Percentiles rank a stretch among this genome's conserved stretches.
Conservation (phyloP, 768 basidiomycete species). For the Mycena filopes region DNA sequence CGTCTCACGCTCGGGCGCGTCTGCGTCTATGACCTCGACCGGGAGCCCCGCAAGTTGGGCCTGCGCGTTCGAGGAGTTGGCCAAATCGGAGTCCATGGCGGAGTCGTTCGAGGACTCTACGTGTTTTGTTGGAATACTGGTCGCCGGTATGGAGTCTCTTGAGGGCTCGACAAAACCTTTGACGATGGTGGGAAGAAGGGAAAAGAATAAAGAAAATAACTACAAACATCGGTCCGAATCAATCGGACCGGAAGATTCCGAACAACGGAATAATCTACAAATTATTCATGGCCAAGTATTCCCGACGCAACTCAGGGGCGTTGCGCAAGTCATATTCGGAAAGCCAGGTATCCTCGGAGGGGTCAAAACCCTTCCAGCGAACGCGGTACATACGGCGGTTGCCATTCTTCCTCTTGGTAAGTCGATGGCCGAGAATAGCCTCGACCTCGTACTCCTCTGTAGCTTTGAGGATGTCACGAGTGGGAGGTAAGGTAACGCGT, state of each 20-base stretch:
- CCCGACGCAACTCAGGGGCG: slow-evolving; percentile 29
- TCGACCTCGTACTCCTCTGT: slow-evolving; percentile 35
- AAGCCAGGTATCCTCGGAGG: slow-evolving; percentile 37
- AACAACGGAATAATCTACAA: background rate
- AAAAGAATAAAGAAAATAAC: too few relatives aligned
- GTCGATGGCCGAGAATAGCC: slow-evolving; percentile 22
- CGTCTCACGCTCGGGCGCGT: too few relatives aligned
- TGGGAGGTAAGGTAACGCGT: slow-evolving; percentile 20
- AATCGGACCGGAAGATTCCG: too few relatives aligned
- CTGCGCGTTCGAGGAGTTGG: too few relatives aligned
- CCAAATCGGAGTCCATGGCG: too few relatives aligned
- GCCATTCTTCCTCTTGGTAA: slow-evolving; percentile 3
- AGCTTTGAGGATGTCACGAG: slow-evolving; percentile 25
- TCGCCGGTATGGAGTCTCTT: too few relatives aligned
- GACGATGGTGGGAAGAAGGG: too few relatives aligned
- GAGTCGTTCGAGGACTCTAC: too few relatives aligned
- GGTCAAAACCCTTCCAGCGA: slow-evolving; percentile 37
- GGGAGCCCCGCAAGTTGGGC: too few relatives aligned
- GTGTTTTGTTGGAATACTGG: too few relatives aligned
- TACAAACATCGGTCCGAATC: background rate
- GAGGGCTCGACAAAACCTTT: too few relatives aligned
- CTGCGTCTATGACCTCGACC: too few relatives aligned
- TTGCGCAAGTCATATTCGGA: slow-evolving; percentile 36
- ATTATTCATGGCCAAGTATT: slow-evolving; percentile 12
- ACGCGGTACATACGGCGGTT: slow-evolving; percentile 30